Base-by-base conservation (phyloP, 1,284 basidiomycete species). In the Moesziomyces sp. region DNA sequence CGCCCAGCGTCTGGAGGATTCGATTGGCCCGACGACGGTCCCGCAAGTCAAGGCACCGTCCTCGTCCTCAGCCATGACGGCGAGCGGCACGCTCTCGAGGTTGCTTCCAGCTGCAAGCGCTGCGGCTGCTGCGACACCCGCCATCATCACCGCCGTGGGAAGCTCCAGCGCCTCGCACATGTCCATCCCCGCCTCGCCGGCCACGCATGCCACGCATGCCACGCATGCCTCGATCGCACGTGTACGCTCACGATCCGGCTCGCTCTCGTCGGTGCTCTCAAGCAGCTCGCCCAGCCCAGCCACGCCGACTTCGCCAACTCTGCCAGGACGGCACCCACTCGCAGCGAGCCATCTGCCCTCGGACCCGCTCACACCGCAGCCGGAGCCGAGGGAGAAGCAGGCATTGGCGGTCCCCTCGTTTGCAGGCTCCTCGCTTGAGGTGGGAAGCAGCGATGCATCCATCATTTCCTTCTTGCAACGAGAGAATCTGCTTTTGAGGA, bases 401-500 rank as follows among this genome's bases (percentile, higher is more conserved):
- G 48, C 55, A 16, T 21, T 47, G 21, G 53, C 54, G 7, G 42
- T 60, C 14, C 58, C 58, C 0, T 57, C 56, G 4, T 40, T 44
- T 40, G 60, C 55, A 33, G 46, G 43, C 21, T 43, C 45, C 21
- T 23, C 40, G 1, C 23, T 46, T 1, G 23, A 33, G 26, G 40
- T 21, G 19, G 14, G 56, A 10, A 54, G 58, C 46, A 58, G 59
- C 47, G 59, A 68, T 53, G 52, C 55, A 0, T 50, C 47, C n/a
- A 50, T 52, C 46, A 53, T 68, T 8, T 59, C 66, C 33, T 62
- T 74, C n/a, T 50, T 82, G 18, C 63, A 78, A 33, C 69, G 67
- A 0, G 77, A 83, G 55, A 83, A 81, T 26, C 55, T 79, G 35
- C 55, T 83, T 35, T 54, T 84, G 18, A 73, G 78, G 5, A 79